Conservation (phyloP, 148 eudicot genomes). For the Chenopodium suecicum region DNA sequence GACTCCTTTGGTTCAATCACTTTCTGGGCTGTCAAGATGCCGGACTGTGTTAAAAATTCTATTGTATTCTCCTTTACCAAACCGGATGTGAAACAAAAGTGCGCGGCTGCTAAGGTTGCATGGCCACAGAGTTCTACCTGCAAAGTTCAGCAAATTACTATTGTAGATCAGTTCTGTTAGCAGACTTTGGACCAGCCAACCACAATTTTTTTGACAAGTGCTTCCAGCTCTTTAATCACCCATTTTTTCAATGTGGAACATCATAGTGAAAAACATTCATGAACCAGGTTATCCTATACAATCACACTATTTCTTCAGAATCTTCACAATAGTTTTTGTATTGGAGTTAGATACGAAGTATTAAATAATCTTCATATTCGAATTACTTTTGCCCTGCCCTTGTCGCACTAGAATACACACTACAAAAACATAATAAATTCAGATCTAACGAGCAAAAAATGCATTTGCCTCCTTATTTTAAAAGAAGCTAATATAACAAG, state of each 20-base stretch:
- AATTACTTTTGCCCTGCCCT: too few relatives aligned
- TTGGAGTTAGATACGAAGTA: too few relatives aligned
- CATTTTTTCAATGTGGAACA: not conserved
- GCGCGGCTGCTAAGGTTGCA: slow-evolving; percentile 88
- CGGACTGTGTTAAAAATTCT: slow-evolving; percentile 73
- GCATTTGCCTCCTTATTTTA: too few relatives aligned
- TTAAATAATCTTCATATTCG: too few relatives aligned
- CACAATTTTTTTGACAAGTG: not conserved
- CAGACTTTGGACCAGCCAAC: not conserved
- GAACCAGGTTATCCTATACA: not conserved
- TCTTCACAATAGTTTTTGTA: too few relatives aligned
- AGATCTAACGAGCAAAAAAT: too few relatives aligned
- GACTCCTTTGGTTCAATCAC: slow-evolving; percentile 23
- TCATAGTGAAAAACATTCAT: not conserved
- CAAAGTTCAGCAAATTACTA: slow-evolving; percentile 5
- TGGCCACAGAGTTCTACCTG: slow-evolving; percentile 90
- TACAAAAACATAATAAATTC: too few relatives aligned
- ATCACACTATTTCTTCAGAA: too few relatives aligned
- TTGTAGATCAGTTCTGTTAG: not conserved
- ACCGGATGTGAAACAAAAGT: slow-evolving; percentile 61
- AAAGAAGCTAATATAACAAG: too few relatives aligned
- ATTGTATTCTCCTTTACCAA: slow-evolving; percentile 46
- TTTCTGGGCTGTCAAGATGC: slow-evolving; percentile 68
- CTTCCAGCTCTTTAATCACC: not conserved
- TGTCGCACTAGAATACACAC: too few relatives aligned